These are phyloP conservation scores for Kwoniella mangroviensis DNA, from an alignment of 768 basidiomycete genomes.

Conservation along the genomic window DNA sequence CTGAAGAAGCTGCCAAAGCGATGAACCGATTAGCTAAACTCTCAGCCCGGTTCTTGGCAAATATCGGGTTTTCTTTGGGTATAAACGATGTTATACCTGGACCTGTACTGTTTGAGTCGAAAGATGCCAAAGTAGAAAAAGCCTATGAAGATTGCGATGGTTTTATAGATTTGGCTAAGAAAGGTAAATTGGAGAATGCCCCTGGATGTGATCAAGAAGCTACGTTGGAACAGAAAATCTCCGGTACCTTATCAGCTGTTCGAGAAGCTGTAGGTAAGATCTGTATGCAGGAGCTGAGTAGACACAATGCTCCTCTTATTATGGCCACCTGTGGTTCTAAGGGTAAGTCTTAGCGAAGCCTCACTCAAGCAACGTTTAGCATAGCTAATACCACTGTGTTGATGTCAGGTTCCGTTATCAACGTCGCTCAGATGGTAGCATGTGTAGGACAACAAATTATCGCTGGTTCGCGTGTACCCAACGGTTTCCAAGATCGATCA, in stretches of 20 bases:
- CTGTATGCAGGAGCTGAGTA: slow-evolving; percentile 96
- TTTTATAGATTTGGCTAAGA: slow-evolving; percentile 85
- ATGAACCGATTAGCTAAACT: slow-evolving; percentile 97
- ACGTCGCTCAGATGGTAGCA: slow-evolving; percentile 99
- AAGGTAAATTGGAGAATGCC: slow-evolving; percentile 90
- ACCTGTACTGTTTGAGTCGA: slow-evolving; percentile 74
- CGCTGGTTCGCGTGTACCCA: slow-evolving; percentile 93
- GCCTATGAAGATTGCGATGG: slow-evolving; percentile 87
- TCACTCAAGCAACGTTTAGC: slow-evolving; percentile 2
- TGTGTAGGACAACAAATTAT: slow-evolving; percentile 99
- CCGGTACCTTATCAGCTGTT: slow-evolving; percentile 88
- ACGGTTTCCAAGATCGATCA: slow-evolving; percentile 98
- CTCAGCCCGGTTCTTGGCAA: slow-evolving; percentile 92
- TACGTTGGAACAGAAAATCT: slow-evolving; percentile 95
- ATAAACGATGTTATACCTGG: slow-evolving; percentile 99
- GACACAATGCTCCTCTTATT: slow-evolving; percentile 94
- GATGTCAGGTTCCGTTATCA: slow-evolving; percentile 85
- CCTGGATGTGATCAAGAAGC: slow-evolving; percentile 97
- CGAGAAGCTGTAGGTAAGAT: slow-evolving; percentile 95
- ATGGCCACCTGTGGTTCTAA: slow-evolving; percentile 99
- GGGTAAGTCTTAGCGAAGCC: slow-evolving; percentile 62
- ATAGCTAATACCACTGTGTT: slow-evolving; percentile 34
- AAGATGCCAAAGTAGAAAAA: slow-evolving; percentile 80
- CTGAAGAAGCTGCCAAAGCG: slow-evolving; percentile 87
- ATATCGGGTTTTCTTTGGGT: slow-evolving; percentile 95